These are phyloP conservation scores for Clathrus columnatus DNA, from an alignment of 768 basidiomycete genomes.

Conservation along the genomic window DNA sequence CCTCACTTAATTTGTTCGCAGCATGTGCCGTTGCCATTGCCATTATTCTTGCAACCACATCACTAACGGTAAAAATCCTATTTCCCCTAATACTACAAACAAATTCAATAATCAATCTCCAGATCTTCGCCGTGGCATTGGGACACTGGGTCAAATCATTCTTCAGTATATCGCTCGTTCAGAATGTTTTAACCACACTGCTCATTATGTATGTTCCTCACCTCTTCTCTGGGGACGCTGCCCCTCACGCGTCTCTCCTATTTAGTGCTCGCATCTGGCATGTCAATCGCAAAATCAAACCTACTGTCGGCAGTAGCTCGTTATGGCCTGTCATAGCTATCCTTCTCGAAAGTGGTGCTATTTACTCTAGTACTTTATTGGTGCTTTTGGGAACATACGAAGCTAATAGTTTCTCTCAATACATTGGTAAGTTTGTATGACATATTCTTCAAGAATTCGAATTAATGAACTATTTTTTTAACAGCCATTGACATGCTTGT, in stretches of 20 bases:
- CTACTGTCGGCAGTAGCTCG: slow-evolving; percentile 7
- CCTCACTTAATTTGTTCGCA: neutral
- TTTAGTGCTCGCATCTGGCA: neutral
- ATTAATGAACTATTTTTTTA: slow-evolving; percentile 19
- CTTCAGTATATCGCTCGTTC: slow-evolving; percentile 1
- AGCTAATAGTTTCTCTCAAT: neutral
- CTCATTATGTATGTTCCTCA: neutral
- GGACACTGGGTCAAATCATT: neutral
- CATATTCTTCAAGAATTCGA: neutral
- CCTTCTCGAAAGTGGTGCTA: slow-evolving; percentile 30
- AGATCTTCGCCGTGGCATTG: neutral
- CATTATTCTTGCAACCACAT: neutral
- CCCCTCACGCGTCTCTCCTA: neutral
- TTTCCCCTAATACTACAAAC: neutral
- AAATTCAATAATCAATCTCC: neutral
- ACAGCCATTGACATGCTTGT: slow-evolving; percentile 16
- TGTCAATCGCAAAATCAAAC: neutral
- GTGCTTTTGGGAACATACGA: slow-evolving; percentile 14
- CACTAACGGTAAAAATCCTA: neutral
- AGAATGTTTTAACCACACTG: slow-evolving; percentile 2
- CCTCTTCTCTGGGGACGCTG: neutral
- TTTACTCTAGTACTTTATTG: slow-evolving; percentile 28
- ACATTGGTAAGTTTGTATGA: neutral
- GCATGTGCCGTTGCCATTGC: neutral
- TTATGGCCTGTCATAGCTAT: slow-evolving; percentile 27